Evolutionary conservation across 768 basidiomycete species (phyloP).

Genomic region (Lanmaoa pseudosensibilis): DNA sequence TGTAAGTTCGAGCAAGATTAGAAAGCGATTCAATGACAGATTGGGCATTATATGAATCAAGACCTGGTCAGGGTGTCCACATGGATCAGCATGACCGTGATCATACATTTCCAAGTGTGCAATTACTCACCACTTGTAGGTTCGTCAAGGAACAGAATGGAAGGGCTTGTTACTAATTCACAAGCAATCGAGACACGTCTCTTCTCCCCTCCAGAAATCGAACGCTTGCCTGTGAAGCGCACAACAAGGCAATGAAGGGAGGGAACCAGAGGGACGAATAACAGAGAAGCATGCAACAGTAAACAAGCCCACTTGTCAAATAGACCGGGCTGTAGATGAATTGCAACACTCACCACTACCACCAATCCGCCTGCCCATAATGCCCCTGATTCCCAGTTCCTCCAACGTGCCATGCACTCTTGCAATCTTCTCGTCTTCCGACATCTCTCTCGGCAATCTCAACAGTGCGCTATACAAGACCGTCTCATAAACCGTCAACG

Average conservation of each 20-base stretch:
- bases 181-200: constrained; percentile 96
- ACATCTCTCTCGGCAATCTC: constrained; percentile 92
- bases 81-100: not conserved
- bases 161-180: constrained; percentile 95
- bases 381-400: constrained; percentile 89
- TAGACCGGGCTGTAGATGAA: not conserved
- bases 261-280: not conserved
- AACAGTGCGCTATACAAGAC: constrained; percentile 91
- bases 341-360: constrained; percentile 61
- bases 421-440: constrained; percentile 90
- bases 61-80: constrained; percentile 45
- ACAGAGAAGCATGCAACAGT: not conserved
- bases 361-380: constrained; percentile 88
- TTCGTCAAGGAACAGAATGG: constrained; percentile 94
- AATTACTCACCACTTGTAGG: constrained; percentile 81
- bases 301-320: constrained; percentile 1
- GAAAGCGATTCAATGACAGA: constrained; percentile 91
- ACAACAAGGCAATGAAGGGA: not conserved
- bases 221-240: constrained; percentile 62
- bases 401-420: constrained; percentile 95
- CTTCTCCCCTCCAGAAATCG: constrained; percentile 98
- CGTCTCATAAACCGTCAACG: constrained; percentile 97
- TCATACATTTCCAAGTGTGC: not conserved
- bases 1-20: constrained; percentile 82
- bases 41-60: constrained; percentile 94